Evolutionary conservation across 441 rosid species (phyloP), one percentile per base, ranked within the genome.

Genomic region (Gossypium trilobum): DNA sequence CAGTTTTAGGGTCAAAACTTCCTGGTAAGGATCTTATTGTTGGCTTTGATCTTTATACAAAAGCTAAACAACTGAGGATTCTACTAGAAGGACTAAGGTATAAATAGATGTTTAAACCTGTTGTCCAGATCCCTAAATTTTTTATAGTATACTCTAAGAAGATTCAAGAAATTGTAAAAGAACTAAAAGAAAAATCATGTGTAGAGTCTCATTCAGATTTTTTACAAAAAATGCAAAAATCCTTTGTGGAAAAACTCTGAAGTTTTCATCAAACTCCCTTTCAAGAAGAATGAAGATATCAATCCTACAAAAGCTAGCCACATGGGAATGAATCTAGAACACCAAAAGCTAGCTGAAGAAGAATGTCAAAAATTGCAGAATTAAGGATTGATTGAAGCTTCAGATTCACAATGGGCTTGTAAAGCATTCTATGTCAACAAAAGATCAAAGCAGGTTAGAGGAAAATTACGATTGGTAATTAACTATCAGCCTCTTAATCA

Each of bases 341-440:
- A 44, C n/a, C 50, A 6, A 1, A 13, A 11, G 2, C 8, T 10
- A 0, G 9, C 9, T 0, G 5, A 8, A 3, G 3, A 11, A 4
- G 33, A 44, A 44, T 22, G 50, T 0, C n/a, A 0, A 0, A 1
- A 14, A 16, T 7, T 61, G 0, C 11, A 29, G 2, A 1, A 29
- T 1, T 0, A 61, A 27, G 0, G 46, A 4, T 16, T 42, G 1
- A 64, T 64, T 17, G 29, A 17, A 5, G 9, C 5, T 0, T 16
- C 55, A 1, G 2, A 11, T 1, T 46, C 56, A 2, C 1, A 1
- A 17, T 65, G 55, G 33, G 39, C 19, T 0, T 65, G 70, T 65
- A 6, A 44, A 20, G 19, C 70, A n/a, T 65, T 65, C 10, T 65
- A 65, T 65, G 70, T 65, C 2, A 65, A 19, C 6, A 46, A 65